Evolutionary conservation across 2,329 filamentous ascomycete species (phyloP).

Genomic region (Lasiodiplodia hormozganensis): DNA sequence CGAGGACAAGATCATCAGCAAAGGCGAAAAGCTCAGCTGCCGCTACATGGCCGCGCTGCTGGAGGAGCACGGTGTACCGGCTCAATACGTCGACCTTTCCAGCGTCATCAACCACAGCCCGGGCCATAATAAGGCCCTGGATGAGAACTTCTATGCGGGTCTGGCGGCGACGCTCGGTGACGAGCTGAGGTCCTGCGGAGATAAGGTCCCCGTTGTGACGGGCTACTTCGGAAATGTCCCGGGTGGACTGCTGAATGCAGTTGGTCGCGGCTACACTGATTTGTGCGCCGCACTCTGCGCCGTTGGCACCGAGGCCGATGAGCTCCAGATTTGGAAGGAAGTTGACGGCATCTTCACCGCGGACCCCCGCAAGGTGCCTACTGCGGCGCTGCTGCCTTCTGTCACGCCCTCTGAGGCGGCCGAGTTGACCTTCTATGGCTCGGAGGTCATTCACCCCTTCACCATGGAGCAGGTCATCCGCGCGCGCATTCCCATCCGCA

Average conservation of each 20-base stretch:
- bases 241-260: constrained; percentile 86
- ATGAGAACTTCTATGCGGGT: constrained; percentile 56
- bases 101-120: constrained; percentile 74
- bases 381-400: constrained; percentile 82
- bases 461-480: constrained; percentile 93
- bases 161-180: constrained; percentile 51
- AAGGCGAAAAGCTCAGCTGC: constrained; percentile 95
- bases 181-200: constrained; percentile 51
- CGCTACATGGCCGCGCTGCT: constrained; percentile 86
- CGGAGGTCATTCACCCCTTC: constrained; percentile 97
- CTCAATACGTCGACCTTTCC: constrained; percentile 88
- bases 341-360: constrained; percentile 93
- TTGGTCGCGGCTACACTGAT: constrained; percentile 96
- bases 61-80: constrained; percentile 79
- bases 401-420: constrained; percentile 96
- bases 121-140: constrained; percentile 46
- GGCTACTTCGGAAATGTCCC: constrained; percentile 96
- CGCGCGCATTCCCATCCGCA: constrained; percentile 83
- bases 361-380: constrained; percentile 88
- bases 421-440: constrained; percentile 77
- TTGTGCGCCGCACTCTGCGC: constrained; percentile 91
- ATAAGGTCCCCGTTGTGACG: constrained; percentile 64
- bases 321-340: constrained; percentile 98
- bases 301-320: constrained; percentile 83
- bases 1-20: constrained; percentile 81